A percentile compares a stretch with the other conserved stretches of the same genome.
Conservation (phyloP, 2,329 filamentous ascomycete genomes). For the Sclerotinia borealis region DNA sequence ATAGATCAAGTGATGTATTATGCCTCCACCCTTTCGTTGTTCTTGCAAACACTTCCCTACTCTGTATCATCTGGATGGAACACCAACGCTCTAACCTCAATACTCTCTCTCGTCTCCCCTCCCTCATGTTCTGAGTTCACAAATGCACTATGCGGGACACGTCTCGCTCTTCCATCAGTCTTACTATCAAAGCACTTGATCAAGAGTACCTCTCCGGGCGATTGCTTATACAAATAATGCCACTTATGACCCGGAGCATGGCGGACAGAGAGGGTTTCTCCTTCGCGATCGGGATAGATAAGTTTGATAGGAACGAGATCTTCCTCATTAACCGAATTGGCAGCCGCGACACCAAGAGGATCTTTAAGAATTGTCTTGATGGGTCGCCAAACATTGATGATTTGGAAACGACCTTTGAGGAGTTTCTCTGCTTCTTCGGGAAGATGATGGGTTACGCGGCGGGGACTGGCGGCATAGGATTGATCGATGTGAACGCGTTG, state of each 20-base stretch:
- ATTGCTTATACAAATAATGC: slow-evolving; percentile 48
- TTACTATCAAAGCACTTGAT: slow-evolving; percentile 59
- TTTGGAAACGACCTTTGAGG: slow-evolving; percentile 43
- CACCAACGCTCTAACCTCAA: slow-evolving; percentile 50
- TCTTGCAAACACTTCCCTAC: not conserved
- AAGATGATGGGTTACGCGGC: slow-evolving; percentile 40
- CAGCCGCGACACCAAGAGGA: slow-evolving; percentile 49
- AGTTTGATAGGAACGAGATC: slow-evolving; percentile 45
- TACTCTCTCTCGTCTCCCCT: slow-evolving; percentile 44
- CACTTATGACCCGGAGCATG: slow-evolving; percentile 41
- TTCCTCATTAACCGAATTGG: slow-evolving; percentile 42
- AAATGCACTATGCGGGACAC: slow-evolving; percentile 53
- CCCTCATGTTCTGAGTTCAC: slow-evolving; percentile 40
- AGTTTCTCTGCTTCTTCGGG: slow-evolving; percentile 40
- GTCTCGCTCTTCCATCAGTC: slow-evolving; percentile 45
- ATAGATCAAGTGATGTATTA: too few species aligned
- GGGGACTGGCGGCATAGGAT: slow-evolving; percentile 40
- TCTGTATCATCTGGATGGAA: slow-evolving; percentile 33
- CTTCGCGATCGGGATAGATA: slow-evolving; percentile 31
- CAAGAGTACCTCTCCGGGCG: slow-evolving; percentile 48
- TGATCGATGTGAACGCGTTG: slow-evolving; percentile 54
- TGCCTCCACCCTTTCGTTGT: not conserved
- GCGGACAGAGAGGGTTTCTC: slow-evolving; percentile 20
- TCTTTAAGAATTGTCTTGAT: slow-evolving; percentile 47
- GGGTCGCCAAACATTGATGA: slow-evolving; percentile 50